phyloP scores from a whole-genome alignment of 2,329 filamentous ascomycete species.

The Colletotrichum chrysophilum region DNA sequence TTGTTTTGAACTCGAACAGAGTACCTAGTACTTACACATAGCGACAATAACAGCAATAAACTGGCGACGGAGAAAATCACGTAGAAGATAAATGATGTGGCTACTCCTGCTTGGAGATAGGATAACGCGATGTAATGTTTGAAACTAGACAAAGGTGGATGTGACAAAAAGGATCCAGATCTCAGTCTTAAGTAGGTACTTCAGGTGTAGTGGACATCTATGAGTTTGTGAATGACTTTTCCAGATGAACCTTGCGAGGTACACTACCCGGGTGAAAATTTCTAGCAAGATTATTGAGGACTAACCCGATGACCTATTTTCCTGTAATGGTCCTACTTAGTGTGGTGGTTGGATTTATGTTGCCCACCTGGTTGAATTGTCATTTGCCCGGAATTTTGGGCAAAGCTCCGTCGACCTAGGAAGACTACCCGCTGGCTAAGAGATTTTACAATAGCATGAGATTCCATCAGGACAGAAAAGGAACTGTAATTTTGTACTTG shows the following conservation, averaged over 20 bases:
- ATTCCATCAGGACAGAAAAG: background rate
- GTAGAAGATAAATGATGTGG: fast-evolving
- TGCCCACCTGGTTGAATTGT: background rate
- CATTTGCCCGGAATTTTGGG: background rate
- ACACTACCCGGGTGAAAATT: background rate
- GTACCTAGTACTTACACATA: background rate
- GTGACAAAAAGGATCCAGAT: background rate
- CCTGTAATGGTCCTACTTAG: background rate
- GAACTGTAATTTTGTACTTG: background rate
- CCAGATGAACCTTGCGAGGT: background rate
- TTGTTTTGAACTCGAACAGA: fast-evolving
- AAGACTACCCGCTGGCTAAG: background rate
- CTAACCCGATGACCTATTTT: background rate
- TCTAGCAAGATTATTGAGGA: background rate
- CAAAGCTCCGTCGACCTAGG: background rate
- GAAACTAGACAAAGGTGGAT: background rate
- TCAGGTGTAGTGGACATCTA: background rate
- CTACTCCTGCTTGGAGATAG: fast-evolving
- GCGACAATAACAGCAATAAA: background rate
- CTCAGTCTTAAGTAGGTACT: background rate
- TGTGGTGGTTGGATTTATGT: background rate
- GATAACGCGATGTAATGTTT: background rate
- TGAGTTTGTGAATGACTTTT: background rate
- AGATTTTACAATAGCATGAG: background rate
- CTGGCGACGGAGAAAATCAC: fast-evolving